Evolutionary conservation across 1,284 basidiomycete species (phyloP), one percentile per base, ranked within the genome.

Genomic region (Trichosporon inkin): DNA sequence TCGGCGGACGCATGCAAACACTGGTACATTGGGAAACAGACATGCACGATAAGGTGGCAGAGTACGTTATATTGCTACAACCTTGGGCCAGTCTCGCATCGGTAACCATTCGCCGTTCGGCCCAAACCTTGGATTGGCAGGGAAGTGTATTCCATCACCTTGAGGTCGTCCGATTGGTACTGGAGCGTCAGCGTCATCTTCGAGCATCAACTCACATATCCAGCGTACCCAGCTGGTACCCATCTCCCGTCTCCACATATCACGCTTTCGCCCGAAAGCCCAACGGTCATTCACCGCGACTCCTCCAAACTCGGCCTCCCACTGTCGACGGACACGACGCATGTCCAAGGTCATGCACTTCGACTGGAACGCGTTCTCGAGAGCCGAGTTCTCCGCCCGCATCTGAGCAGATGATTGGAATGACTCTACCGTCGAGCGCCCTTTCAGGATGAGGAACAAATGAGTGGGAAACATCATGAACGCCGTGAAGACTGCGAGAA

Each of bases 221-320:
- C 77, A 79, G 0, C 71, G 73, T 2, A 70, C 11, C 55, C 55
- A 63, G 2, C 53, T 59, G 41, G 58, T 54, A 0, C 77, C 76
- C 77, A 79, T 79, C 62, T 75, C 70, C 56, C 65, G 58, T 57
- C 60, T 67, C 74, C 76, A 77, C 55, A 68, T 39, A 24, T 71
- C 62, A 22, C 60, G 54, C 38, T 53, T 56, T 1, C 65, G 60
- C 3, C 77, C 76, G n/a, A 66, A 66, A 16, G 53, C 59, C 76
- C 76, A 79, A n/a, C 75, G 65, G 41, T 66, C 73, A 53, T 74
- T 76, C 3, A 73, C 68, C 2, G 59, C 13, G 0, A 70, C 56
- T 6, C 72, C 71, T 6, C 77, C 77, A 60, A 66, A 79, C 56
- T 79, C 75, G 19, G 68, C 63, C 22, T 72, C 67, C 77, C 77